These are phyloP conservation scores for Malbranchea zuffiana DNA, from an alignment of 2,329 filamentous ascomycete genomes.

Conservation along the genomic window DNA sequence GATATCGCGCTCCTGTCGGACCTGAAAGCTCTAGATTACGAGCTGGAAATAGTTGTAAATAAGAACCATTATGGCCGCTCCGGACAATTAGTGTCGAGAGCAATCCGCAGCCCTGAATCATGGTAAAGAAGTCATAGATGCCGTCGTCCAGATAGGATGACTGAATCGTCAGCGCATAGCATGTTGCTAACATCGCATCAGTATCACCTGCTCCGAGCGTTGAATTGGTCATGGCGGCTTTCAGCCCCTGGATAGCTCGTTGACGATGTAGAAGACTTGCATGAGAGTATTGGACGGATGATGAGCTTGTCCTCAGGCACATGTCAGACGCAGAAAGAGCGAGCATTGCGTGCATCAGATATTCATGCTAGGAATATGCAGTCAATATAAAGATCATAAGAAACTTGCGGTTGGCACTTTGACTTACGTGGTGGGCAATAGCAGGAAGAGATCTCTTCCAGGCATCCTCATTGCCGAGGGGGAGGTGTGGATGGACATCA, in stretches of 20 bases:
- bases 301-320: constrained; percentile 43
- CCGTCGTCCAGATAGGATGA: constrained; percentile 21
- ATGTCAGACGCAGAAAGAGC: constrained; percentile 55
- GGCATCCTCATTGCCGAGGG: constrained; percentile 52
- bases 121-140: constrained; percentile 21
- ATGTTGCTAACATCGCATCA: constrained; percentile 20
- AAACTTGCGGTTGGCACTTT: background rate
- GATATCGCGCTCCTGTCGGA: too few relatives aligned
- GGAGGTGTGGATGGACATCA: constrained; percentile 50
- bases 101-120: constrained; percentile 17
- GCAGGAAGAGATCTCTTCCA: constrained; percentile 58
- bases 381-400: too few relatives aligned
- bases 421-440: constrained; percentile 53
- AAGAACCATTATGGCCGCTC: too few relatives aligned
- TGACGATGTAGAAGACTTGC: too few relatives aligned
- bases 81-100: too few relatives aligned
- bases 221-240: background rate
- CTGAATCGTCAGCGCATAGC: constrained; percentile 22
- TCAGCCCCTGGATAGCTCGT: constrained; percentile 51
- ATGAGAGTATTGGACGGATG: constrained; percentile 53
- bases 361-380: constrained; percentile 38
- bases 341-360: constrained; percentile 58
- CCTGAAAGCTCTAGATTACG: too few relatives aligned
- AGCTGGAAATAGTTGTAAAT: too few relatives aligned
- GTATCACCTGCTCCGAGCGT: background rate